These are phyloP conservation scores for Suillus luteus DNA, from an alignment of 768 basidiomycete species.

Conservation along the genomic window DNA sequence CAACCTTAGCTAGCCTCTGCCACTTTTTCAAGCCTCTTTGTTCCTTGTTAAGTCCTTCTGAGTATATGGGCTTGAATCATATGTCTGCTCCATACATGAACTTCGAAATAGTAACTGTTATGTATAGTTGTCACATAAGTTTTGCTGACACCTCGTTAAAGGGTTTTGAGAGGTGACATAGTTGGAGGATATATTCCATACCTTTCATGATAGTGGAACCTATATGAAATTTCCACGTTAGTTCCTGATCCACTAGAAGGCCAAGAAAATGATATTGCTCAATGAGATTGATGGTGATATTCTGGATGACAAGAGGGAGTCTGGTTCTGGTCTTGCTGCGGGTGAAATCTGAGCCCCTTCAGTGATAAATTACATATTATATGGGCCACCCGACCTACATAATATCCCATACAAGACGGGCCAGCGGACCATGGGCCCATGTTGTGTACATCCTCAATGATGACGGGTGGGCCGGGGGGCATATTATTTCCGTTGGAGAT, in stretches of 20 bases:
- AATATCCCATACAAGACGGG: too few species aligned
- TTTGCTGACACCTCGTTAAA: not conserved
- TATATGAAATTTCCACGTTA: constrained; percentile 1
- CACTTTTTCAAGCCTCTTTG: not conserved
- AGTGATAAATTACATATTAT: too few species aligned
- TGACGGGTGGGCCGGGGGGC: too few species aligned
- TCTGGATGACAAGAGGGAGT: not conserved
- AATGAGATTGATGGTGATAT: not conserved
- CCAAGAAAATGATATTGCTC: constrained; percentile 7
- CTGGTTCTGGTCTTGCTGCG: not conserved
- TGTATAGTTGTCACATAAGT: constrained; percentile 14
- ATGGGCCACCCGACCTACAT: too few species aligned
- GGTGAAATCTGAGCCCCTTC: not conserved
- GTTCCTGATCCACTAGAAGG: constrained; percentile 11
- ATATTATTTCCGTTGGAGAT: too few species aligned
- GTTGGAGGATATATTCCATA: not conserved
- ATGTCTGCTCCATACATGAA: constrained; percentile 28
- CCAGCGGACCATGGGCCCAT: too few species aligned
- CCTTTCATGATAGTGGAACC: not conserved
- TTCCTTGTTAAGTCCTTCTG: not conserved
- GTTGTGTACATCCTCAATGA: too few species aligned
- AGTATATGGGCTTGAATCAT: constrained; percentile 15
- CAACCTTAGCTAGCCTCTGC: constrained; percentile 11
- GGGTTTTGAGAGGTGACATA: not conserved
- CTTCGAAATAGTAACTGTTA: constrained; percentile 20